Conservation (phyloP, 2,329 filamentous ascomycete species). For the Fusarium hainanense region DNA sequence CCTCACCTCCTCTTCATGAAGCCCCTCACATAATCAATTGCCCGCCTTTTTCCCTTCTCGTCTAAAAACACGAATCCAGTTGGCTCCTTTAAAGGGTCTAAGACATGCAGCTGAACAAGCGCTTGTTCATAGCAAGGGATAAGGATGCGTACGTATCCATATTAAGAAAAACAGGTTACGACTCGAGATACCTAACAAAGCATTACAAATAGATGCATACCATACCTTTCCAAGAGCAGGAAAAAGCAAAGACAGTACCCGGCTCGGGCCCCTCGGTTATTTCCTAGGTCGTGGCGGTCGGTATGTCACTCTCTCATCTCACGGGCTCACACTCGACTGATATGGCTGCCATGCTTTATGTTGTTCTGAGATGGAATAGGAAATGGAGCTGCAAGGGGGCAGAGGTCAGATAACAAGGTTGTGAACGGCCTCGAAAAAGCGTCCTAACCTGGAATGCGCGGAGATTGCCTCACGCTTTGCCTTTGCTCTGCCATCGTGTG, state of each 20-base stretch:
- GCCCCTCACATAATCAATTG: conserved; percentile 32
- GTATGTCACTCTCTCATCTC: neutral
- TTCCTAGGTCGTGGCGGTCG: conserved; percentile 6
- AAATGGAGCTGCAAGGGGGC: conserved; percentile 30
- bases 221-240: conserved; percentile 4
- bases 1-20: conserved; percentile 16
- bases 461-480: conserved; percentile 24
- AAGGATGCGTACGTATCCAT: neutral
- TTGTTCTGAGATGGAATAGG: neutral
- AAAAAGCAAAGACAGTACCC: conserved; percentile 27
- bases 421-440: conserved; percentile 6
- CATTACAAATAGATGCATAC: conserved; percentile 1
- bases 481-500: conserved; percentile 13
- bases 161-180: conserved; percentile 12
- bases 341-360: conserved; percentile 13
- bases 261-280: conserved; percentile 30
- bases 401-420: conserved; percentile 19
- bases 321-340: neutral
- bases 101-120: conserved; percentile 30
- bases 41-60: neutral
- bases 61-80: conserved; percentile 9
- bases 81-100: conserved; percentile 20
- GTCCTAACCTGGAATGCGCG: conserved; percentile 23
- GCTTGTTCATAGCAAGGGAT: conserved; percentile 20
- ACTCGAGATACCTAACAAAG: neutral